A percentile compares a stretch with the other conserved stretches of the same genome.
Conservation (phyloP, 2,329 filamentous ascomycete genomes). For the Botryotinia narcissicola region DNA sequence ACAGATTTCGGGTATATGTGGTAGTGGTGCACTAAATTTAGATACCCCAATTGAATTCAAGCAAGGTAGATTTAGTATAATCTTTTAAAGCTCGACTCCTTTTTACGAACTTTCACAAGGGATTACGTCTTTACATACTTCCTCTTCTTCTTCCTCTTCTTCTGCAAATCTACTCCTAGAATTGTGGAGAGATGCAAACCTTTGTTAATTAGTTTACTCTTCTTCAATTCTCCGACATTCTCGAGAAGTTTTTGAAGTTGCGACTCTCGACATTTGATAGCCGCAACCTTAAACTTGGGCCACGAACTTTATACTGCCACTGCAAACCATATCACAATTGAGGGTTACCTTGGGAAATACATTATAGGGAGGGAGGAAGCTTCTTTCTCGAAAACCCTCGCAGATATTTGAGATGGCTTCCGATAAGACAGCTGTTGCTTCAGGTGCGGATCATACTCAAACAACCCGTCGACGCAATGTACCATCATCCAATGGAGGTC, state of each 20-base stretch:
- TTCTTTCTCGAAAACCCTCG: slow-evolving; percentile 1
- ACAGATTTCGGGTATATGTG: slow-evolving; percentile 20
- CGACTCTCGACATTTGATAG: slow-evolving; percentile 9
- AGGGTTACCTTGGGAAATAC: slow-evolving; percentile 1
- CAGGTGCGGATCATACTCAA: slow-evolving; percentile 56
- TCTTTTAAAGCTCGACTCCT: slow-evolving; percentile 17
- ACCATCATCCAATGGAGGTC: slow-evolving; percentile 42
- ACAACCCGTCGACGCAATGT: slow-evolving; percentile 56
- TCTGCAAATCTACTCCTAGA: slow-evolving; percentile 12
- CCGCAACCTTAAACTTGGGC: slow-evolving; percentile 9
- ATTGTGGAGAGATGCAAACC: slow-evolving; percentile 34
- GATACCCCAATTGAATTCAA: slow-evolving; percentile 17
- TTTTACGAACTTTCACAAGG: slow-evolving; percentile 17
- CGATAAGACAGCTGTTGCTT: slow-evolving; percentile 54
- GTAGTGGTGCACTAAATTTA: slow-evolving; percentile 18
- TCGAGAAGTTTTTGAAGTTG: slow-evolving; percentile 9
- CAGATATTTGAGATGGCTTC: slow-evolving; percentile 35
- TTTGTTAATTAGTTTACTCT: slow-evolving; percentile 29
- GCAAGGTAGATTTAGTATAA: slow-evolving; percentile 19
- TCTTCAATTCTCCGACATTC: slow-evolving; percentile 13
- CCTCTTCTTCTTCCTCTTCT: slow-evolving; percentile 4
- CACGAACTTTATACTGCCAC: slow-evolving; percentile 13
- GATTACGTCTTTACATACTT: slow-evolving; percentile 16
- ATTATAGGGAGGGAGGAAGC: not conserved
- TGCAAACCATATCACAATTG: slow-evolving; percentile 1